Base-by-base conservation (phyloP, 192 early-diverging fungal species). In the Coemansia sp. region DNA sequence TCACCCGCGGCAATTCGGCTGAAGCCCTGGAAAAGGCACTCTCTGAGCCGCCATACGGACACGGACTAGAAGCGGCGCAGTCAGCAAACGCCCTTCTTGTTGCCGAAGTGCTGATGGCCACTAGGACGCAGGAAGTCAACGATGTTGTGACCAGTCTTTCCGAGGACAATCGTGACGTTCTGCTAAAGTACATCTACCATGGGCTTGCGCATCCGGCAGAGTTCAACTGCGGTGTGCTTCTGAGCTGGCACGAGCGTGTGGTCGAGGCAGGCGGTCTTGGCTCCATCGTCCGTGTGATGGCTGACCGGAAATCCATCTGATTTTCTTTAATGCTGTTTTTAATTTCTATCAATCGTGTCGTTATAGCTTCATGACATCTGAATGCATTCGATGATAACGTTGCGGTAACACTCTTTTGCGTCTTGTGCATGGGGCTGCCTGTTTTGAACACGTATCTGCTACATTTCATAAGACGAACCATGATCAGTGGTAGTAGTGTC, bases 191-290 rank as follows among this genome's bases (percentile, higher is more conserved):
- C 77, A 83, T 98, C 29, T 97, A 97, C 82, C 86, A 91, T 26
- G 95, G 93, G 18, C 85, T 98, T 88, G 90, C 88, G 7, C 80
- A 79, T 21, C 96, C 96, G 2, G 92, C 94, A 20, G 69, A 79
- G 53, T 94, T 86, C 64, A 95, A 94, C 65, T 91, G 93, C 52
- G 88, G 88, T 15, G 84, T 93, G 53, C 68, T 98, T 62, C 79
- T 98, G 62, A 83, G 84, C 63, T 98, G 95, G 95, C 96, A 98
- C 66, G 95, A 98, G 64, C 94, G 96, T 82, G 91, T 96, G n/a
- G 87, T 88, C 25, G 93, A 96, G 77, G 87, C 89, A 52, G 91
- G 88, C 46, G 96, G 96, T 23, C 82, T 93, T 40, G 95, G 95
- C 18, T 86, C 87, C 29, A 93, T 98, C 68, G 91, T 96, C 37